Percentiles rank a stretch among this genome's conserved stretches.
These are phyloP conservation scores for Trichothecium sympodiale DNA, from an alignment of 2,329 filamentous ascomycete species.

Conservation along the genomic window DNA sequence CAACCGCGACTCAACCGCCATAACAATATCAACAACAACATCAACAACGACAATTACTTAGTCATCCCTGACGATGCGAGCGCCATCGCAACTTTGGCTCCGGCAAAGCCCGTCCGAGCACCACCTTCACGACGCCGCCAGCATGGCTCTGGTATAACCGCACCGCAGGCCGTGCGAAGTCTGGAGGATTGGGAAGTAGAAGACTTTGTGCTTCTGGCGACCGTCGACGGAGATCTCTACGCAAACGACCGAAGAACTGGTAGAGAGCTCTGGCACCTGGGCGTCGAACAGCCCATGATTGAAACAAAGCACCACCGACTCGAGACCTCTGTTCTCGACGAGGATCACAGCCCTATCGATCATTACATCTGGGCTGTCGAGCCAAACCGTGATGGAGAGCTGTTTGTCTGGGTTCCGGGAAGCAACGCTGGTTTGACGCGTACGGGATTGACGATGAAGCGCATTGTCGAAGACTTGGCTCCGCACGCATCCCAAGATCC, in stretches of 20 bases:
- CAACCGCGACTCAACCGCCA: slow-evolving; percentile 6
- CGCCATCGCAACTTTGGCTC: slow-evolving; percentile 97
- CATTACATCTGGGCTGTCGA: slow-evolving; percentile 94
- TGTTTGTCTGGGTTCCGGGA: slow-evolving; percentile 75
- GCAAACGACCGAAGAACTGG: slow-evolving; percentile 83
- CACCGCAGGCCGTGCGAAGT: slow-evolving; percentile 90
- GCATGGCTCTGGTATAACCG: slow-evolving; percentile 53
- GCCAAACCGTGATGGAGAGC: slow-evolving; percentile 72
- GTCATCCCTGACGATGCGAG: slow-evolving; percentile 60
- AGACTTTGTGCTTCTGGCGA: slow-evolving; percentile 99
- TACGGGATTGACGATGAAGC: slow-evolving; percentile 68
- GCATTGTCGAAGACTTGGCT: slow-evolving; percentile 71
- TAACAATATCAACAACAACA: slow-evolving; percentile 18
- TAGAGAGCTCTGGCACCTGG: slow-evolving; percentile 72
- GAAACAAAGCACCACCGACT: slow-evolving; percentile 73
- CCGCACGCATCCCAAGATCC: slow-evolving; percentile 67
- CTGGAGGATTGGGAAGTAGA: slow-evolving; percentile 99
- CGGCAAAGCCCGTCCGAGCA: slow-evolving; percentile 92
- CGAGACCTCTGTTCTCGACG: slow-evolving; percentile 51
- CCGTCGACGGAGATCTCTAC: slow-evolving; percentile 94
- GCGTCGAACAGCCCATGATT: slow-evolving; percentile 78
- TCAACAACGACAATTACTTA: slow-evolving; percentile 20
- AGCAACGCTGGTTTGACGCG: slow-evolving; percentile 48
- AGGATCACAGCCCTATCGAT: slow-evolving; percentile 56
- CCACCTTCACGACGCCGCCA: slow-evolving; percentile 57